These are phyloP conservation scores for Przewalskia tangutica DNA, from an alignment of 257 asterid species.

Conservation along the genomic window DNA sequence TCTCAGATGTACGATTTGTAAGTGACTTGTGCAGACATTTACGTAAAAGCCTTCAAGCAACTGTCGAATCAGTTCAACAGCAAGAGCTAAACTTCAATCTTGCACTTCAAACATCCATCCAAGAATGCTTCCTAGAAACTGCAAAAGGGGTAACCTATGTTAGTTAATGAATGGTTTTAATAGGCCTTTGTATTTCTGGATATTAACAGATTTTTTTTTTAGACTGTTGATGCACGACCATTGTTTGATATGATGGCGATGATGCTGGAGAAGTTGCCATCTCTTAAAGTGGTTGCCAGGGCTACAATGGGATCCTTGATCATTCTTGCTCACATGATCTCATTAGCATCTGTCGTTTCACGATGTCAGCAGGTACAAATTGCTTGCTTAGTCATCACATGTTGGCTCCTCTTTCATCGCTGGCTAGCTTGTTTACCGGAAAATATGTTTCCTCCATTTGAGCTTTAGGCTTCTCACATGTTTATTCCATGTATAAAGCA, in stretches of 20 bases:
- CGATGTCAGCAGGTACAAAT: slow-evolving; percentile 63
- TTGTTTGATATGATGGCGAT: slow-evolving; percentile 90
- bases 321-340: slow-evolving; percentile 80
- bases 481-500: not conserved
- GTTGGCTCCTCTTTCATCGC: not conserved
- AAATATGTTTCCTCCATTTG: not conserved
- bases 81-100: slow-evolving; percentile 49
- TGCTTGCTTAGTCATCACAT: not conserved
- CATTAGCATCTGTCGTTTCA: slow-evolving; percentile 55
- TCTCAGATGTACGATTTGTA: slow-evolving; percentile 77
- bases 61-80: slow-evolving; percentile 64
- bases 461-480: not conserved
- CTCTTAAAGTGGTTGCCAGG: slow-evolving; percentile 57
- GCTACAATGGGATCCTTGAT: slow-evolving; percentile 81
- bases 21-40: slow-evolving; percentile 87
- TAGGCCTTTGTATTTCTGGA: not conserved
- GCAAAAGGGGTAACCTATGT: slow-evolving; percentile 76
- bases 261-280: slow-evolving; percentile 84
- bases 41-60: slow-evolving; percentile 86
- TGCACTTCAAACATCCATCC: slow-evolving; percentile 60
- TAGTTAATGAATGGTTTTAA: not conserved
- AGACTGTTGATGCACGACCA: slow-evolving; percentile 76
- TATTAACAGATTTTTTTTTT: not conserved
- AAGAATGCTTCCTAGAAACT: slow-evolving; percentile 80
- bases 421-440: not conserved